Evolutionary conservation across 129 eudicot species (phyloP).

Genomic region (Saposhnikovia divaricata): DNA sequence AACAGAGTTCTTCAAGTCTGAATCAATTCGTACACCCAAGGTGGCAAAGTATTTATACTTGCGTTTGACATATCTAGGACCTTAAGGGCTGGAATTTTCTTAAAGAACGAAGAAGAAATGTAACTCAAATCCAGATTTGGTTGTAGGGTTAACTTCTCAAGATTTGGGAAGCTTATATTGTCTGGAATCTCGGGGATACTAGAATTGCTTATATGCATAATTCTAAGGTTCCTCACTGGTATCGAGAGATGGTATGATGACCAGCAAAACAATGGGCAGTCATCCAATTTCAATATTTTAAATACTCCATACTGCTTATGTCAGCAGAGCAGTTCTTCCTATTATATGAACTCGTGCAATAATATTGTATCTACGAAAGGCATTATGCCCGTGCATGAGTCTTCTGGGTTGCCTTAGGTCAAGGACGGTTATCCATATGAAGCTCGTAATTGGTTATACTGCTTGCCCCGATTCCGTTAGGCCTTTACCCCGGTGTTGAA

Average conservation of each 20-base stretch:
- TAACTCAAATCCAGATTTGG: constrained; percentile 8
- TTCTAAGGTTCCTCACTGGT: not conserved
- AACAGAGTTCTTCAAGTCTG: not conserved
- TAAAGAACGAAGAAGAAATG: constrained; percentile 20
- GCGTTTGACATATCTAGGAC: not conserved
- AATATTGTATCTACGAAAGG: constrained; percentile 26
- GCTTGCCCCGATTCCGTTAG: constrained; percentile 31
- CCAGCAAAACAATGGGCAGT: constrained; percentile 30
- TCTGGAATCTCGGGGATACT: constrained; percentile 15
- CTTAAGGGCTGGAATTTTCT: constrained; percentile 17
- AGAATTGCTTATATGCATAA: not conserved
- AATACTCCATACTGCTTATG: constrained; percentile 27
- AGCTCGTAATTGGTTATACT: constrained; percentile 38
- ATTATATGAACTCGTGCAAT: constrained; percentile 22
- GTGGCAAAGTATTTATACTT: not conserved
- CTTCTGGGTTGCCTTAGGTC: constrained; percentile 23
- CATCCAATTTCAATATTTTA: constrained; percentile 24
- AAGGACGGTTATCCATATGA: constrained; percentile 30
- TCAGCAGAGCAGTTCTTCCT: constrained; percentile 25
- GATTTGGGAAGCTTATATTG: constrained; percentile 6
- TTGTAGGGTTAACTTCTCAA: constrained; percentile 19
- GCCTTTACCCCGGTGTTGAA: constrained; percentile 14
- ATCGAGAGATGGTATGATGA: constrained; percentile 39
- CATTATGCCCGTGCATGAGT: constrained; percentile 19
- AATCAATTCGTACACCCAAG: too few species aligned